Evolutionary conservation across 2,329 filamentous ascomycete genomes (phyloP), one percentile per base, ranked within the genome.

Genomic region (Epichloe typhina): DNA sequence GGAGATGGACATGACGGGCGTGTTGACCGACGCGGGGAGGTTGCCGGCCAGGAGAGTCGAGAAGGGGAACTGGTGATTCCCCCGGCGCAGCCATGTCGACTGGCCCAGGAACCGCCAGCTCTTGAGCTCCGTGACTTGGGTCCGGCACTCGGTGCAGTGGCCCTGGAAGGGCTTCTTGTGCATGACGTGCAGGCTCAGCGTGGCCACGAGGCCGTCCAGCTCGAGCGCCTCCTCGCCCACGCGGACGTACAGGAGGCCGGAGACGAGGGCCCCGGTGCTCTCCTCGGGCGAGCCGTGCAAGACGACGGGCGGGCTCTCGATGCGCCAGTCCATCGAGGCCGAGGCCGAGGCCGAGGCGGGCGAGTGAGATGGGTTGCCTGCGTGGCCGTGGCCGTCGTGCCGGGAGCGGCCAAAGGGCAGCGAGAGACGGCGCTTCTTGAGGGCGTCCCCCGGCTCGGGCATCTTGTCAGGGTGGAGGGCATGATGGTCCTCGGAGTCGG

Each of bases 231-330:
- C 77, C 49, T 89, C 83, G 55, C 77, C 76, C 59, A 95, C 79
- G 39, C 80, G 73, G 50, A 97, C 69, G 59, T 83, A 80, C 58
- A 97, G 72, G 64, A 88, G 86, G 33, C 89, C 89, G 1, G 88
- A 94, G 47, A 96, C 79, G 53, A 96, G 72, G 6, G 89, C 88
- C 51, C 91, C 91, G 3, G 84, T 85, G 59, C 89, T 95, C 57
- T 79, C 76, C 54, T 82, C 76, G 1, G 86, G 75, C 23, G 77
- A 73, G 55, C 89, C 89, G 61, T 93, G 87, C 69, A 95, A 84
- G 44, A 96, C 79, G 17, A 91, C 75, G 3, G 90, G 90, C 1
- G 89, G 88, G 12, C 87, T 94, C 72, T 96, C 90, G 55, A 96
- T 84, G 58, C 70, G 73, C 72, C 75, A 79, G 53, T 72, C 67